A percentile compares a stretch with the other conserved stretches of the same genome.
Evolutionary conservation across 768 basidiomycete species (phyloP).

Genomic region (Leccinum boreale): DNA sequence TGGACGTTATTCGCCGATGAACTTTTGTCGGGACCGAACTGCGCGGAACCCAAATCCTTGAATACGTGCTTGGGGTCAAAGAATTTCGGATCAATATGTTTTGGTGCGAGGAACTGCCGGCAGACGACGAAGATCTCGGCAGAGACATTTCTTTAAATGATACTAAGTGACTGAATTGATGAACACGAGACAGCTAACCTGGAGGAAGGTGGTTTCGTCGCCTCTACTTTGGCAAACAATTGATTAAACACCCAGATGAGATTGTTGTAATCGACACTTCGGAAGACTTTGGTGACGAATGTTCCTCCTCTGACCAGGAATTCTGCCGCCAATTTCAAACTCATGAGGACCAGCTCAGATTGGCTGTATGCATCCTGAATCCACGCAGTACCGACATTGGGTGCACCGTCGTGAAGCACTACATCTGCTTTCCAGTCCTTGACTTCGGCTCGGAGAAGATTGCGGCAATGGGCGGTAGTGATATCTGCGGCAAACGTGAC

Average conservation of each 20-base stretch:
- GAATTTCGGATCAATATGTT: constrained; percentile 96
- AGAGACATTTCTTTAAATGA: constrained; percentile 78
- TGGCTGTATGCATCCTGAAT: constrained; percentile 98
- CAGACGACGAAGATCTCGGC: constrained; percentile 99
- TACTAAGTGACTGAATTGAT: not conserved
- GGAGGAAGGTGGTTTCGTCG: constrained; percentile 97
- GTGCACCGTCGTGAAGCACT: constrained; percentile 97
- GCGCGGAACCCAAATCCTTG: constrained; percentile 70
- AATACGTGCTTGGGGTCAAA: constrained; percentile 97
- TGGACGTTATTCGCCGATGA: constrained; percentile 64
- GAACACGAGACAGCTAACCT: constrained; percentile 48
- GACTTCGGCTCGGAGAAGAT: constrained; percentile 78
- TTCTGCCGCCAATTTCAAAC: constrained; percentile 91
- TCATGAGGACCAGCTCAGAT: constrained; percentile 94
- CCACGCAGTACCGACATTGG: constrained; percentile 99
- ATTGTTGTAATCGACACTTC: constrained; percentile 97
- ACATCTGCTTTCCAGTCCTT: constrained; percentile 99
- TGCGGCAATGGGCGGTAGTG: constrained; percentile 87
- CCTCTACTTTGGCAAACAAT: constrained; percentile 93
- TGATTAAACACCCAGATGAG: constrained; percentile 99
- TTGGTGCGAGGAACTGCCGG: constrained; percentile 90
- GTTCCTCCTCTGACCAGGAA: constrained; percentile 91
- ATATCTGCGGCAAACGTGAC: constrained; percentile 93
- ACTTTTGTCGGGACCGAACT: constrained; percentile 47
- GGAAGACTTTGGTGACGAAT: constrained; percentile 98